Conservation (phyloP, 768 basidiomycete species). For the Pisolithus orientalis region DNA sequence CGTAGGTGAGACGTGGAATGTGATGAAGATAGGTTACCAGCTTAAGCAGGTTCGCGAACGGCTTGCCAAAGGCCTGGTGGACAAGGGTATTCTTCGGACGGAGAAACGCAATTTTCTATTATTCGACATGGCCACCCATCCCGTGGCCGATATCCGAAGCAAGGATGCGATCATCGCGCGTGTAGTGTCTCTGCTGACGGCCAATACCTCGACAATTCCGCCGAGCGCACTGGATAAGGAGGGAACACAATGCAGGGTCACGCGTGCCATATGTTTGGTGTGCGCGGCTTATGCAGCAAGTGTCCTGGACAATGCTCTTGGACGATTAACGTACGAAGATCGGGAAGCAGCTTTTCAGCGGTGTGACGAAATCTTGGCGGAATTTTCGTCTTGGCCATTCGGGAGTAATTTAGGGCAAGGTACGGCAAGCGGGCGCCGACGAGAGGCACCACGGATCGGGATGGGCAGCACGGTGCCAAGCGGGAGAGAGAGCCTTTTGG, state of each 20-base stretch:
- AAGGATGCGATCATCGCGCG: slow-evolving; percentile 83
- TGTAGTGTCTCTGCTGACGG: slow-evolving; percentile 70
- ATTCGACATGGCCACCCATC: slow-evolving; percentile 99
- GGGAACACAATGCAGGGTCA: slow-evolving; percentile 71
- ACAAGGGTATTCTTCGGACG: slow-evolving; percentile 97
- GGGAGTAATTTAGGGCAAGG: slow-evolving; percentile 36
- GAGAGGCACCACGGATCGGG: slow-evolving; percentile 43
- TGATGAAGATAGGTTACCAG: slow-evolving; percentile 99
- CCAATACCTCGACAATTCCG: slow-evolving; percentile 77
- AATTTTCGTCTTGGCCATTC: slow-evolving; percentile 90
- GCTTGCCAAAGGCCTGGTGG: slow-evolving; percentile 93
- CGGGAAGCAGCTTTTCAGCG: slow-evolving; percentile 89
- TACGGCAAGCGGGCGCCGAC: slow-evolving; percentile 33
- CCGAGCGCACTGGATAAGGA: slow-evolving; percentile 68
- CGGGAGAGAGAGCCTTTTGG: slow-evolving; percentile 65
- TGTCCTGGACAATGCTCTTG: slow-evolving; percentile 92
- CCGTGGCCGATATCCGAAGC: slow-evolving; percentile 86
- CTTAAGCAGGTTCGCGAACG: slow-evolving; percentile 98
- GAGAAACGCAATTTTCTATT: slow-evolving; percentile 98
- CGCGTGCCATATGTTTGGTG: slow-evolving; percentile 78
- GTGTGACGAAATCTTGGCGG: slow-evolving; percentile 90
- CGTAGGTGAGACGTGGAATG: slow-evolving; percentile 98
- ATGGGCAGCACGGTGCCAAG: slow-evolving; percentile 46
- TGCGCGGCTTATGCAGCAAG: slow-evolving; percentile 92
- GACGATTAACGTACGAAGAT: slow-evolving; percentile 84